A percentile compares a stretch with the other conserved stretches of the same genome.
Conservation (phyloP, 805 yeast genomes). For the Starmera dryadoides region DNA sequence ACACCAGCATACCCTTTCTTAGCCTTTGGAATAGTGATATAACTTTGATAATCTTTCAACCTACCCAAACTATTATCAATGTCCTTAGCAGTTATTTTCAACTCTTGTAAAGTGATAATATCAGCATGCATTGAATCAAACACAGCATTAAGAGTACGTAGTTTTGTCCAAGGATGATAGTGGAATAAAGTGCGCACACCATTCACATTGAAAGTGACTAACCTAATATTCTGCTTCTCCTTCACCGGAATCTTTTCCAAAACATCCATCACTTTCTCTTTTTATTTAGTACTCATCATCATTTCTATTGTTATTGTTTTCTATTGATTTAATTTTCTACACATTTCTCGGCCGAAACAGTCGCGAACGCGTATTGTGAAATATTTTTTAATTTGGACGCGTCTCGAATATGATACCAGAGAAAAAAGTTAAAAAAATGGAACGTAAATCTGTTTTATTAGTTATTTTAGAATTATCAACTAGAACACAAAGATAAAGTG, state of each 20-base stretch:
- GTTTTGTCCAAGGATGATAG: conserved; percentile 76
- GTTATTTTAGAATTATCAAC: no score
- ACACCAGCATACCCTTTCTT: conserved; percentile 92
- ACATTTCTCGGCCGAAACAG: no score
- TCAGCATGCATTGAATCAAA: conserved; percentile 60
- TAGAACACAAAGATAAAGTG: not conserved
- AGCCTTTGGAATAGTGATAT: conserved; percentile 55
- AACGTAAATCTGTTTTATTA: no score
- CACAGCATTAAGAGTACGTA: conserved; percentile 27
- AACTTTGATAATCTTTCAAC: conserved; percentile 52
- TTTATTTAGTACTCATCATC: no score
- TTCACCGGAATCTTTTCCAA: conserved; percentile 2
- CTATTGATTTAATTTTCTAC: no score
- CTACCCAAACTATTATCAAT: conserved; percentile 41
- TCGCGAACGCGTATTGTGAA: no score
- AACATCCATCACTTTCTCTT: no score
- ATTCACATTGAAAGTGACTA: conserved; percentile 75
- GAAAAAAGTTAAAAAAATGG: no score
- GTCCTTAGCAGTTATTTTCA: conserved; percentile 55
- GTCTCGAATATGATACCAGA: no score
- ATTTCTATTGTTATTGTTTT: no score
- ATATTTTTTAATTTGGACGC: no score
- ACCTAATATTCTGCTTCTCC: conserved; percentile 26
- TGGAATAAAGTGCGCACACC: conserved; percentile 76
- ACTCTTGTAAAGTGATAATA: conserved; percentile 79